phyloP scores from a whole-genome alignment of 306 rosid species.

The Quercus suber region DNA sequence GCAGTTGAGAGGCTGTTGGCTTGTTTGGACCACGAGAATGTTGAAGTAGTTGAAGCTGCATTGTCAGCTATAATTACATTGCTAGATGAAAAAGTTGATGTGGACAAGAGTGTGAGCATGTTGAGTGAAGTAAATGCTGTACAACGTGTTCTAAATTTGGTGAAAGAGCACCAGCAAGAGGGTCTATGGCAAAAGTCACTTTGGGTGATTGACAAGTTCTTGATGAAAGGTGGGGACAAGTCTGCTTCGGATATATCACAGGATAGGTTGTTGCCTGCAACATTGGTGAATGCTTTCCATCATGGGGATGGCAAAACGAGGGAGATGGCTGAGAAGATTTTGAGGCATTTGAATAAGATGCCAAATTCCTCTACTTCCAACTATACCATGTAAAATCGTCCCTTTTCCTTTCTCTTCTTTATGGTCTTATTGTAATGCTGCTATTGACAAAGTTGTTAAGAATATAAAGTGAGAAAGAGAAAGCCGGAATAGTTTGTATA shows the following conservation, averaged over 20 bases:
- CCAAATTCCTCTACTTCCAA: slow-evolving; percentile 25
- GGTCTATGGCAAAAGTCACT: slow-evolving; percentile 39
- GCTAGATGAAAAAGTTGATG: slow-evolving; percentile 47
- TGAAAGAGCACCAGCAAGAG: slow-evolving; percentile 37
- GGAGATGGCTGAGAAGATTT: slow-evolving; percentile 41
- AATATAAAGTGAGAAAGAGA: too few relatives aligned
- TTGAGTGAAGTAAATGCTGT: slow-evolving; percentile 23
- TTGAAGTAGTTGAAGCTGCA: slow-evolving; percentile 45
- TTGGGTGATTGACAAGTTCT: slow-evolving; percentile 48
- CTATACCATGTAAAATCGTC: neutral
- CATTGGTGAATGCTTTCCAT: slow-evolving; percentile 42
- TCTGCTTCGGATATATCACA: slow-evolving; percentile 31
- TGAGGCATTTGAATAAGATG: slow-evolving; percentile 41
- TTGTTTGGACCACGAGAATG: slow-evolving; percentile 38
- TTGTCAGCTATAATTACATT: slow-evolving; percentile 41
- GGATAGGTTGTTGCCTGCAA: slow-evolving; percentile 36
- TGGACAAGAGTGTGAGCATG: slow-evolving; percentile 37
- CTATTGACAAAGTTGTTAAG: too few relatives aligned
- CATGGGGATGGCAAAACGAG: slow-evolving; percentile 34
- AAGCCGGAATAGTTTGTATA: too few relatives aligned
- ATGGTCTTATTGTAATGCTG: too few relatives aligned
- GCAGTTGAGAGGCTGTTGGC: slow-evolving; percentile 36
- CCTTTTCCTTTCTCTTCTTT: too few relatives aligned
- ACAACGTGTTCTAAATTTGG: slow-evolving; percentile 27
- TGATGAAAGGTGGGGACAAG: slow-evolving; percentile 35